phyloP scores from a whole-genome alignment of 768 basidiomycete genomes.

The Podaxis rugospora region DNA sequence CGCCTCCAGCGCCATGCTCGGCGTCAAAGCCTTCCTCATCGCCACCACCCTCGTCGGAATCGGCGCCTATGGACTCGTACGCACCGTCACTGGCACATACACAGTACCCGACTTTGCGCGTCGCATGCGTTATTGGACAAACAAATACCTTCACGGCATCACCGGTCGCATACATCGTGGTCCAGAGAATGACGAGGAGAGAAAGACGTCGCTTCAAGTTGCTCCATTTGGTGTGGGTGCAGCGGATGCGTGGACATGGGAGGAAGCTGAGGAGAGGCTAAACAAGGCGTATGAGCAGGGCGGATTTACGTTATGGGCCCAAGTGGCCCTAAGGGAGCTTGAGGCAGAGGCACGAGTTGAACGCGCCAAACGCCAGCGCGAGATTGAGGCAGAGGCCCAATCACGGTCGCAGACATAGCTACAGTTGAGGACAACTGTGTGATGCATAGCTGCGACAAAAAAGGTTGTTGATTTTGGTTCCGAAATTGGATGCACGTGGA shows the following conservation, averaged over 20 bases:
- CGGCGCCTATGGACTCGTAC: slow-evolving; percentile 39
- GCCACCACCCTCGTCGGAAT: slow-evolving; percentile 57
- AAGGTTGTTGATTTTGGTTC: too few relatives aligned
- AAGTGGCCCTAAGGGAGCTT: slow-evolving; percentile 48
- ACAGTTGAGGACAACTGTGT: too few relatives aligned
- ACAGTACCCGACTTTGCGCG: slow-evolving; percentile 38
- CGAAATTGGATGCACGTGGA: too few relatives aligned
- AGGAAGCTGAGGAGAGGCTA: slow-evolving; percentile 50
- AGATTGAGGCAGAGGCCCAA: slow-evolving; percentile 13
- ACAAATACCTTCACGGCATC: slow-evolving; percentile 35
- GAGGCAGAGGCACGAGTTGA: slow-evolving; percentile 55
- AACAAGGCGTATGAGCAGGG: slow-evolving; percentile 53
- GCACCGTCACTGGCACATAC: slow-evolving; percentile 50
- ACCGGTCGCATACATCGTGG: slow-evolving; percentile 47
- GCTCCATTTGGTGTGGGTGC: slow-evolving; percentile 18
- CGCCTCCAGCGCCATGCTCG: slow-evolving; percentile 49
- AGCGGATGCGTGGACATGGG: slow-evolving; percentile 44
- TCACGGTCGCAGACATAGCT: background rate
- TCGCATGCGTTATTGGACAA: background rate
- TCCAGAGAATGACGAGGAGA: slow-evolving; percentile 29
- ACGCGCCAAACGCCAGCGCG: slow-evolving; percentile 29
- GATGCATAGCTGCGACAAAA: too few relatives aligned
- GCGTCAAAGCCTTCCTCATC: slow-evolving; percentile 59
- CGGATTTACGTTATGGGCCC: slow-evolving; percentile 52
- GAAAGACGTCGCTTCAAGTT: slow-evolving; percentile 6